Evolutionary conservation across 2,329 filamentous ascomycete species (phyloP), one percentile per base, ranked within the genome.

Genomic region (Didymella sp.): DNA sequence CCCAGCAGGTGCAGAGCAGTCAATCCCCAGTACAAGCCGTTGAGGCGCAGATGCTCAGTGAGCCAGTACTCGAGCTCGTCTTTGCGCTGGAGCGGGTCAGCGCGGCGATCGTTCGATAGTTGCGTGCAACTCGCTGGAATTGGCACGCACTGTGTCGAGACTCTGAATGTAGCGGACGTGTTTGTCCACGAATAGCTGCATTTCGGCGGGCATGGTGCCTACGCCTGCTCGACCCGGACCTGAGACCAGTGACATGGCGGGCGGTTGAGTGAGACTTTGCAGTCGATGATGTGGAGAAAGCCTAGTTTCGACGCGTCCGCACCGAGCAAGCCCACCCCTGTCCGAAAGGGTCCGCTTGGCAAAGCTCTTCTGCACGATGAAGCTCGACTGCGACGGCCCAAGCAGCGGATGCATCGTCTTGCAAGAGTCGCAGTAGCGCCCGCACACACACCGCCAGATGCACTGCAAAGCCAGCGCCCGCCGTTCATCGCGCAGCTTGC

Each of bases 61-160:
- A 98, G 83, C 90, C 94, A 97, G 81, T 98, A 99, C 77, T 97
- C 92, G 68, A 96, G 88, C 78, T 97, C 91, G 82, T 98, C 92
- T 80, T 90, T 92, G 73, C 90, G 89, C 87, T 89, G 79, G 68
- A 70, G 67, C 71, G 61, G 59, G 70, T 81, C 72, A 79, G 78
- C 71, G 72, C 68, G 59, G 61, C 56, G 64, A 51, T 58, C 31
- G 60, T 53, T 35, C 45, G 57, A 45, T 57, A 55, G 59, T 46
- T 44, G 60, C 52, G 52, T 66, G 64, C 57, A 58, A 58, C 56
- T 62, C 51, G 54, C 55, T 50, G 60, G 51, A 63, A 60, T 45
- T 40, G 53, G 52, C 52, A 83, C 85, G 78, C 82, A 90, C 87
- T 64, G 89, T 92, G 77, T 99, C 92, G 67, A 99, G 84, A 71